Percentiles rank a stretch among this genome's conserved stretches.
phyloP scores from a whole-genome alignment of 2,329 filamentous ascomycete species.

The Fusarium equiseti region DNA sequence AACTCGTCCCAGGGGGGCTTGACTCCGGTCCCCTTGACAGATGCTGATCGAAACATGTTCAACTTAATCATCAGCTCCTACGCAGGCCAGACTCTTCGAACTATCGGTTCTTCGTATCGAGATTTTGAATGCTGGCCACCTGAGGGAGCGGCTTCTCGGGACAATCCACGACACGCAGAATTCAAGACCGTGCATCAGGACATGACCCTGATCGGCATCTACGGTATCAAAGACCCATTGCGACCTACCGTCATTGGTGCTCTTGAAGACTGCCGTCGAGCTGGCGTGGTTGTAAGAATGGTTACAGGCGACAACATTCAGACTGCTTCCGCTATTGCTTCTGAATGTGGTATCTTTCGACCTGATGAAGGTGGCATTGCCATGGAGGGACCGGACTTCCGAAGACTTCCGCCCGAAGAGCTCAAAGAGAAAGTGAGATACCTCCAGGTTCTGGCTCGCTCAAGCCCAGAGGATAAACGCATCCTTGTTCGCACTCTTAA shows the following conservation, averaged over 20 bases:
- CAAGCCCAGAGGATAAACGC: conserved; percentile 74
- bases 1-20: conserved; percentile 69
- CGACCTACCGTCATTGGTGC: conserved; percentile 72
- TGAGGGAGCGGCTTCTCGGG: conserved; percentile 71
- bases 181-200: conserved; percentile 64
- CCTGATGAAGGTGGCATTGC: conserved; percentile 74
- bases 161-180: conserved; percentile 64
- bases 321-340: conserved; percentile 59
- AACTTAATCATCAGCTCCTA: conserved; percentile 69
- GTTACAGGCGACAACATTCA: conserved; percentile 65
- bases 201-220: conserved; percentile 59
- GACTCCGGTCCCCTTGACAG: conserved; percentile 57
- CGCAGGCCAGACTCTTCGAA: conserved; percentile 75
- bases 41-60: conserved; percentile 65
- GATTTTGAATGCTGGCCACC: conserved; percentile 80
- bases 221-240: conserved; percentile 77
- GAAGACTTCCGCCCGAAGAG: conserved; percentile 65
- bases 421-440: conserved; percentile 67
- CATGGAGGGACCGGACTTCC: conserved; percentile 67
- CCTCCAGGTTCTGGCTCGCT: conserved; percentile 73
- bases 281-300: conserved; percentile 76
- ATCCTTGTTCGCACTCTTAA: conserved; percentile 72
- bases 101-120: conserved; percentile 78
- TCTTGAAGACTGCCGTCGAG: conserved; percentile 72
- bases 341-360: conserved; percentile 57